These are phyloP conservation scores for Corynascus novoguineensis DNA, from an alignment of 495 filamentous ascomycete genomes.

Conservation along the genomic window DNA sequence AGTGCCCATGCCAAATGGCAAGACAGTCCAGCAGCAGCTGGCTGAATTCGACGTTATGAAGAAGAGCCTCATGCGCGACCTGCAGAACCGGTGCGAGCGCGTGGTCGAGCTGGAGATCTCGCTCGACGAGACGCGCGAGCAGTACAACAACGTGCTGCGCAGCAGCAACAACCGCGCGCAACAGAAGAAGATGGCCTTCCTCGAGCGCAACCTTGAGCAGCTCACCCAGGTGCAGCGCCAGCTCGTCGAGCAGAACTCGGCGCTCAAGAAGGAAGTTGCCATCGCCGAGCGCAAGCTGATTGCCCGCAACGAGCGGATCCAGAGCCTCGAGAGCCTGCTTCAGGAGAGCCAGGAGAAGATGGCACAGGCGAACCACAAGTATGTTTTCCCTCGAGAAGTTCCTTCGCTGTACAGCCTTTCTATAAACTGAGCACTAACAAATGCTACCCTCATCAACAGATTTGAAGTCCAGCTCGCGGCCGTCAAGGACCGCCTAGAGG, in stretches of 20 bases:
- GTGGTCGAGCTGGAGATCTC: slow-evolving; percentile 97
- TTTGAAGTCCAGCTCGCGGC: slow-evolving; percentile 96
- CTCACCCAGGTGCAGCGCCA: slow-evolving; percentile 95
- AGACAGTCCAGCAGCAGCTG: slow-evolving; percentile 95
- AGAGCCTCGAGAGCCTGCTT: slow-evolving; percentile 81
- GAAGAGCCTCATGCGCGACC: slow-evolving; percentile 96
- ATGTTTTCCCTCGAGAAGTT: slow-evolving; percentile 40
- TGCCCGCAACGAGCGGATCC: slow-evolving; percentile 92
- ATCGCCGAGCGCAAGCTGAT: slow-evolving; percentile 97
- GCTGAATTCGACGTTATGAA: slow-evolving; percentile 99
- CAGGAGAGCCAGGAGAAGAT: slow-evolving; percentile 98
- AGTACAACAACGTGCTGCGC: slow-evolving; percentile 96
- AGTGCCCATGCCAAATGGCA: slow-evolving; percentile 62
- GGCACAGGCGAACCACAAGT: slow-evolving; percentile 92
- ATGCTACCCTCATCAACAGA: slow-evolving; percentile 40
- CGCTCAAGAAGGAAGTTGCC: slow-evolving; percentile 96
- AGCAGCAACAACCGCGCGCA: slow-evolving; percentile 95
- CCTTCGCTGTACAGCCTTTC: slow-evolving; percentile 9
- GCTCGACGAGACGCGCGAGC: slow-evolving; percentile 91
- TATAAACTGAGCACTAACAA: neutral
- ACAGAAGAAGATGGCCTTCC: slow-evolving; percentile 99
- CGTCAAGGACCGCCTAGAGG: slow-evolving; percentile 95
- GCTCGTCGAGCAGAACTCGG: slow-evolving; percentile 93
- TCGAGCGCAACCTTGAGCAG: slow-evolving; percentile 97
- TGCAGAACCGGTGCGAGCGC: slow-evolving; percentile 96